These are phyloP conservation scores for Batkoa obscura DNA, from an alignment of 371 early-diverging fungal genomes.

Conservation along the genomic window DNA sequence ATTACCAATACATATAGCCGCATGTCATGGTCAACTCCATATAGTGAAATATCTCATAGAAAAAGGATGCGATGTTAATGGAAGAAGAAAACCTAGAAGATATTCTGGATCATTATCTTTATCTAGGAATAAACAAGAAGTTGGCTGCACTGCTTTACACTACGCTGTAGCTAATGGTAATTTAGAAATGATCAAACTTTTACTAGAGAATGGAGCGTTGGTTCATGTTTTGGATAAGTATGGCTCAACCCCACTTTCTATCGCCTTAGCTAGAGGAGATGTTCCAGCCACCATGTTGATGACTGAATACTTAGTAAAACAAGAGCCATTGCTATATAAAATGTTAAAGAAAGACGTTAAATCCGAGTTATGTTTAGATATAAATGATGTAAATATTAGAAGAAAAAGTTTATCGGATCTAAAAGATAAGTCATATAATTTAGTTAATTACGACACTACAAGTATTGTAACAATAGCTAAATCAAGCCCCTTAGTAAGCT, in stretches of 20 bases:
- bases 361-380: not conserved
- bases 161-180: not conserved
- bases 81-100: constrained; percentile 18
- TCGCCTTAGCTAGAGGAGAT: not conserved
- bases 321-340: not conserved
- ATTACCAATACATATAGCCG: constrained; percentile 47
- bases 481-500: too few species aligned
- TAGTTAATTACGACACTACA: too few species aligned
- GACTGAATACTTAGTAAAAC: not conserved
- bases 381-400: not conserved
- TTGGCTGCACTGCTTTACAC: not conserved
- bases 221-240: not conserved
- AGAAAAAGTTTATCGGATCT: not conserved
- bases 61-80: constrained; percentile 48
- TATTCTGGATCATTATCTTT: not conserved
- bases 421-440: not conserved
- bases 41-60: constrained; percentile 49
- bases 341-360: not conserved
- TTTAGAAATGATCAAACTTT: not conserved
- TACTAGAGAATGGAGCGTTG: not conserved
- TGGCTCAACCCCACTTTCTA: not conserved
- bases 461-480: too few species aligned
- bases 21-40: constrained; percentile 35
- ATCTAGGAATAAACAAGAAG: not conserved
- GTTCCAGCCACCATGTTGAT: constrained; percentile 17